Evolutionary conservation across 257 asterid species (phyloP), one percentile per base, ranked within the genome.

Genomic region (Thymus quinquecostatus): DNA sequence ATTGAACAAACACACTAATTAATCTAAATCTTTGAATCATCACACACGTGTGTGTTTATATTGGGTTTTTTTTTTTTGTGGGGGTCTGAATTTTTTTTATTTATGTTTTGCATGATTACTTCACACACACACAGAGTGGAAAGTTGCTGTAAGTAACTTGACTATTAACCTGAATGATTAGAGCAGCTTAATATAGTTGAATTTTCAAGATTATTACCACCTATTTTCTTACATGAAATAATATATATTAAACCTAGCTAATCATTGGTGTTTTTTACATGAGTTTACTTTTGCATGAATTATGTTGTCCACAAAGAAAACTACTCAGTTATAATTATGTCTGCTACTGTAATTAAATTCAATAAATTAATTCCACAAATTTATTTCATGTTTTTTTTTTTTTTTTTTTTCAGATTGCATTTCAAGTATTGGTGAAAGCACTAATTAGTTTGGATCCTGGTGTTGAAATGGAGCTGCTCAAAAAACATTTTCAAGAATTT

Each of bases 401-500:
- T 55, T 51, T 7, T 48, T 66, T 6, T 75, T 62, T 71, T 27
- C 84, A 93, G 98, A 87, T 93, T 78, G 91, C 96, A 69, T 93
- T 93, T 63, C 88, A 83, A 80, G 98, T 89, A 34, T 80, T 93
- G 47, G 98, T 85, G 10, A 90, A 88, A 84, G 86, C 97, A 64
- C 75, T 93, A 81, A 88, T 89, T 69, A 88, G 96, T 57, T 69
- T 90, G 87, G 92, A 86, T 74, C 75, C 77, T 40, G 93, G 96
- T 33, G 81, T 76, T 29, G 85, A 90, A 73, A 85, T 93, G 93
- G 89, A 93, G 75, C 79, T 82, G 6, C 75, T 93, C 30, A 86
- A 85, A 78, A 80, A 83, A 70, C 79, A 88, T 64, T 93, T 93
- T 85, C 97, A 93, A 78, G 91, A 87, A 83, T 93, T 93, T 82